Base-by-base conservation (phyloP, 169 alveolate genomes). In the Babesia bovis region DNA sequence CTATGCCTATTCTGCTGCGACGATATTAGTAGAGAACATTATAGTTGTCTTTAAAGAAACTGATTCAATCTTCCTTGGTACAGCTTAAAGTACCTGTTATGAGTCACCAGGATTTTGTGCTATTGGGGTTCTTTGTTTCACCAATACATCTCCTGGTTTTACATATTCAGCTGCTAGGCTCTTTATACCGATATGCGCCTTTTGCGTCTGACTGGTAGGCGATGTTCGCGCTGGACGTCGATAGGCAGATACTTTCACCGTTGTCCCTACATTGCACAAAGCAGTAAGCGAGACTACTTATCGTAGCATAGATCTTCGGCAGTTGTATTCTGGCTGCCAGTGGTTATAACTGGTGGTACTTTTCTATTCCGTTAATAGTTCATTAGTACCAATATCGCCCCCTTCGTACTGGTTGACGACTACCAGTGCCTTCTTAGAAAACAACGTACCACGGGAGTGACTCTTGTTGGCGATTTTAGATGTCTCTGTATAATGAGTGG, bases 121-220 rank as follows among this genome's bases (percentile, higher is more conserved):
- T 23, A 92, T 50, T 32, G 75, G 59, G 56, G 84, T 89, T 28
- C 95, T 79, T 72, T 90, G 95, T 51, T 81, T 82, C n/a, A 86
- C 91, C 51, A 84, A 58, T 17, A 87, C 40, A 12, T 72, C 84
- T 0, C 94, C 95, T 1, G 93, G 90, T 49, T 75, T 60, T 19
- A 90, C 95, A 65, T 89, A 93, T 58, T 93, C 97, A 3, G 92
- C 94, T 2, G 96, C 79, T 28, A 93, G 77, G 15, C 95, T 82
- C 58, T 83, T 76, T 17, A 85, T 55, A 7, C 96, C 96, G 9
- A 93, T 67, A 72, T 91, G 91, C 0, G 96, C 95, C 75, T 92
- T 91, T 65, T 73, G 85, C 3, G 87, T 78, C 74, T 92, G 96
- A 6, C 94, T 94, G 38, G 92, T 87, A 7, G 96, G 96, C 4